These are phyloP conservation scores for Diutina rugosa DNA, from an alignment of 1,139 yeast species.

Conservation along the genomic window DNA sequence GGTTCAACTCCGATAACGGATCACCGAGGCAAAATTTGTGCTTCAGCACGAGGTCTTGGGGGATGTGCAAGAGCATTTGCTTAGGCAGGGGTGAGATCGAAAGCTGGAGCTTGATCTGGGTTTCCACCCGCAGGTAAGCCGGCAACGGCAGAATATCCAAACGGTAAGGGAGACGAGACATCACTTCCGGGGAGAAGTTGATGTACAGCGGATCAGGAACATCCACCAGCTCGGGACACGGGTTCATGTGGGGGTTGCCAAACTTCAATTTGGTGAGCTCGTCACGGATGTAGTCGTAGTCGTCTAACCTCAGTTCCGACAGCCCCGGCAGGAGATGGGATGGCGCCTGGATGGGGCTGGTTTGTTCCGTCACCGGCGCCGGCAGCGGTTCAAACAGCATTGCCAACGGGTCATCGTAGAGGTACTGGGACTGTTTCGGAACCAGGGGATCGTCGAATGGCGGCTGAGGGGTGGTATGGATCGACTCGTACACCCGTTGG, in stretches of 20 bases:
- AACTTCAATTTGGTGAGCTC: slow-evolving; percentile 44
- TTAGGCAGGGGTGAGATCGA: slow-evolving; percentile 62
- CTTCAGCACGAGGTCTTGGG: slow-evolving; percentile 78
- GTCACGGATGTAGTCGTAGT: slow-evolving; percentile 36
- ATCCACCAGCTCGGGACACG: slow-evolving; percentile 21
- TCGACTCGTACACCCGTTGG: slow-evolving; percentile 36
- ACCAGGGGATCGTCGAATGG: slow-evolving; percentile 10
- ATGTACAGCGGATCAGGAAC: slow-evolving; percentile 21
- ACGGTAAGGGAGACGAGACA: slow-evolving; percentile 41
- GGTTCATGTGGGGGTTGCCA: slow-evolving; percentile 33
- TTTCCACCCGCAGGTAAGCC: slow-evolving; percentile 77
- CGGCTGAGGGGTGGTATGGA: not conserved
- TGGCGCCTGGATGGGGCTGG: not conserved
- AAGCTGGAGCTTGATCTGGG: slow-evolving; percentile 73
- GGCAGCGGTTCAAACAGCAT: not conserved
- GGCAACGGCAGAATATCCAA: slow-evolving; percentile 56
- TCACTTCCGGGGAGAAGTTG: slow-evolving; percentile 23
- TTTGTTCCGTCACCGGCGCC: not conserved
- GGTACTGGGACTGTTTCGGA: slow-evolving; percentile 12
- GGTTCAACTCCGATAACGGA: slow-evolving; percentile 29
- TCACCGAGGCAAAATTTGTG: slow-evolving; percentile 61
- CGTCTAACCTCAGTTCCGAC: slow-evolving; percentile 6
- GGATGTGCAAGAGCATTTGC: slow-evolving; percentile 60
- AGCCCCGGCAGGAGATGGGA: not conserved
- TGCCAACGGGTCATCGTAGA: not conserved